Base-by-base conservation (phyloP, 2,329 filamentous ascomycete species). In the Aaosphaeria pasadenensis region DNA sequence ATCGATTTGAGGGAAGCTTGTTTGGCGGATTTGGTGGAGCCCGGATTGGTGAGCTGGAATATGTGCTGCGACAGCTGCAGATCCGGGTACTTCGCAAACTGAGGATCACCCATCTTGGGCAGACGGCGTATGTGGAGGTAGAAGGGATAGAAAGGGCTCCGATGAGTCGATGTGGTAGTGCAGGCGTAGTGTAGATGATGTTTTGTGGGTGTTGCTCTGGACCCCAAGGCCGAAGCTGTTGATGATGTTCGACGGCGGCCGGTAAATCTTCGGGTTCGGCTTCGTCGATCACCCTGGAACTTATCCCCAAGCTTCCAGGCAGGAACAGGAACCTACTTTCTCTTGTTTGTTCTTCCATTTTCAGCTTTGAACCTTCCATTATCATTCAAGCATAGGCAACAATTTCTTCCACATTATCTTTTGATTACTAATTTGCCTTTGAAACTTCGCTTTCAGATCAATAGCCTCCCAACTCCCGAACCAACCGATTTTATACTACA, bases 41-140 rank as follows among this genome's bases (percentile, higher is more conserved):
- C 86, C 59, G 87, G 83, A 72, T 91, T 91, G 68, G 88, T 90
- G 75, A 94, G 81, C 67, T 86, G 86, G 77, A 94, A 94, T 74
- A 94, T 88, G 70, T 91, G 85, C 77, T 94, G 89, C 54, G 88
- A 83, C 64, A 95, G 81, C 60, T 88, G 82, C 69, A 94, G 83
- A 72, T 90, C 79, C 53, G 89, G 89, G 77, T 87, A 92, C 74
- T 89, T 89, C 63, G 87, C 86, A 75, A 91, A 91, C 73, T 91
- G 89, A 59, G 88, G 87, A 74, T 94, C 89, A 67, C 88, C 91
- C 77, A 76, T 82, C 67, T 52, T 72, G 59, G 24, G 44, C 17
- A n/a, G 44, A 43, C 13, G 33, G 36, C 29, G 17, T 30, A 42
- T 43, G 35, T 36, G 42, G 41, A 42, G 49, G 36, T 46, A 39